Conservation (phyloP, 1,284 basidiomycete species). For the Leccinum huronense region DNA sequence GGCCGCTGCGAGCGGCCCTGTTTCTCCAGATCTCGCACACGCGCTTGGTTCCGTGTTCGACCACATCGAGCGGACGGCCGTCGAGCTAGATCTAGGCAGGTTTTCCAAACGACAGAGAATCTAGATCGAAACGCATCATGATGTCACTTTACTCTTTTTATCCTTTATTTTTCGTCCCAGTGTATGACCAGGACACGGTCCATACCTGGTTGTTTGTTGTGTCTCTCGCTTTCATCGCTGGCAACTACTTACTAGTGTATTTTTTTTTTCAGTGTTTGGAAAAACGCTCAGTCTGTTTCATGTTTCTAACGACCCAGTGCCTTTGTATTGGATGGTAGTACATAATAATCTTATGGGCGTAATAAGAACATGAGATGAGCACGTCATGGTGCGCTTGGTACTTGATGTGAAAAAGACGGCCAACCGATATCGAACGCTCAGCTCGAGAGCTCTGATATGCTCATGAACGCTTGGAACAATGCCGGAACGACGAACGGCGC, state of each 20-base stretch:
- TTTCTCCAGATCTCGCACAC: slow-evolving; percentile 33
- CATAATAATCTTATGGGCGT: slow-evolving; percentile 12
- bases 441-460: slow-evolving; percentile 30
- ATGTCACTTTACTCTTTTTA: background rate
- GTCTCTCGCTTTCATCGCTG: slow-evolving; percentile 3
- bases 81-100: slow-evolving; percentile 28
- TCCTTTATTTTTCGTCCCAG: background rate
- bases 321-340: slow-evolving; percentile 17
- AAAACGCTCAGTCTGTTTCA: slow-evolving; percentile 2
- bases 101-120: slow-evolving; percentile 30
- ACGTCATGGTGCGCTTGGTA: background rate
- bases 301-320: slow-evolving; percentile 9
- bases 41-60: slow-evolving; percentile 36
- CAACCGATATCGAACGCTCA: slow-evolving; percentile 8
- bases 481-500: slow-evolving; percentile 35
- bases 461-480: slow-evolving; percentile 31
- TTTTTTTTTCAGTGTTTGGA: background rate
- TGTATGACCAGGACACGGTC: background rate
- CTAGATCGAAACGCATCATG: slow-evolving; percentile 13
- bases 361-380: slow-evolving; percentile 8
- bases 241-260: slow-evolving; percentile 8
- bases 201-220: background rate
- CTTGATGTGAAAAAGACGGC: background rate
- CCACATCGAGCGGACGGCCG: slow-evolving; percentile 33
- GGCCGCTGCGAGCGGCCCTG: slow-evolving; percentile 31